These are phyloP conservation scores for Herpetomonas samuelpessoai DNA, from an alignment of 208 protist species.

Conservation along the genomic window DNA sequence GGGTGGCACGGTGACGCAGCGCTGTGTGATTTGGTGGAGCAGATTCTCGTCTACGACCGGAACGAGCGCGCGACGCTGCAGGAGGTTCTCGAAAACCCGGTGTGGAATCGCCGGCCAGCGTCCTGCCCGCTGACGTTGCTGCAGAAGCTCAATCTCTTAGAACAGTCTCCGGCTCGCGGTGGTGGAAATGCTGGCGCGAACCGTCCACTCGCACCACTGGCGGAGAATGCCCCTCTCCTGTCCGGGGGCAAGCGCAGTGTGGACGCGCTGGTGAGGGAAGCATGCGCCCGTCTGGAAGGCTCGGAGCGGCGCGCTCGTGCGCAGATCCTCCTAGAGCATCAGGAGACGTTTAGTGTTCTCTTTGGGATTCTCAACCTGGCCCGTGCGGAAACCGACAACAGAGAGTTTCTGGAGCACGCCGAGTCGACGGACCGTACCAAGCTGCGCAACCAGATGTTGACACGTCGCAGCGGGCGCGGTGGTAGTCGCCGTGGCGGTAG, in stretches of 20 bases:
- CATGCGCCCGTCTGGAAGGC: conserved; percentile 33
- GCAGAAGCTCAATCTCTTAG: conserved; percentile 76
- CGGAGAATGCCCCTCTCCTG: conserved; percentile 31
- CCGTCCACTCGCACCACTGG: conserved; percentile 36
- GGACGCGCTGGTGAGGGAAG: conserved; percentile 43
- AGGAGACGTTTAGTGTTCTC: conserved; percentile 52
- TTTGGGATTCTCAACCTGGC: conserved; percentile 30
- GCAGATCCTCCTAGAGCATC: conserved; percentile 60
- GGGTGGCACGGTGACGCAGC: conserved; percentile 57
- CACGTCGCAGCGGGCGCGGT: conserved; percentile 10
- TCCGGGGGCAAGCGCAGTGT: conserved; percentile 28
- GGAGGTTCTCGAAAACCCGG: conserved; percentile 68
- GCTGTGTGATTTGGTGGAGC: conserved; percentile 63
- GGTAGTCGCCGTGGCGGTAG: conserved; percentile 39
- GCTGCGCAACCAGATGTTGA: conserved; percentile 30
- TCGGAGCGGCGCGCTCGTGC: conserved; percentile 52
- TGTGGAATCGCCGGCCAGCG: conserved; percentile 81
- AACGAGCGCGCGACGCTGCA: conserved; percentile 54
- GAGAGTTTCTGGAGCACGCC: conserved; percentile 26
- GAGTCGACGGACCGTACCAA: conserved; percentile 33
- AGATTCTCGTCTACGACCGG: conserved; percentile 50
- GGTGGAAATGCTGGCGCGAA: too few species aligned
- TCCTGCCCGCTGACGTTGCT: conserved; percentile 75
- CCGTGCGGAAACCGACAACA: conserved; percentile 26
- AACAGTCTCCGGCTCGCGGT: conserved; percentile 19